Conservation (phyloP, 805 yeast species). For the Yarrowia alimentaria region DNA sequence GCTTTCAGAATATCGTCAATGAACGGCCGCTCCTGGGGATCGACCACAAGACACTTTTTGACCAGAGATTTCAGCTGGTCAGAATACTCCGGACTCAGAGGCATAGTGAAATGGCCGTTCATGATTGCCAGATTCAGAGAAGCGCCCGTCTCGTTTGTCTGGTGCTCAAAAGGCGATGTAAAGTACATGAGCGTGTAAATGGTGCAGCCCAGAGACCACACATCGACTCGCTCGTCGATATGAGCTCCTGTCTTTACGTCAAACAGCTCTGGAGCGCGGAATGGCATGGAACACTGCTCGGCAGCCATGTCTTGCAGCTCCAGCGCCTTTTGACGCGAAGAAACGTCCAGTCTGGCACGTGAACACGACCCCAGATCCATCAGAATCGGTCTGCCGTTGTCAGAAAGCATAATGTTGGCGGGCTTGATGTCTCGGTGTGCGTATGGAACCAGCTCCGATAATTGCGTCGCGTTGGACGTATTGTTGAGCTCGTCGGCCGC, state of each 20-base stretch:
- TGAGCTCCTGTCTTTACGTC: slow-evolving; percentile 67
- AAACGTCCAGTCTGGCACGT: slow-evolving; percentile 55
- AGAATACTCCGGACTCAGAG: slow-evolving; percentile 53
- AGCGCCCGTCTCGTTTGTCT: slow-evolving; percentile 79
- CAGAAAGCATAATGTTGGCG: slow-evolving; percentile 77
- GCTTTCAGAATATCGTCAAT: slow-evolving; percentile 43
- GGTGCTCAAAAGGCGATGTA: slow-evolving; percentile 81
- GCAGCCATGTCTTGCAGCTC: slow-evolving; percentile 76
- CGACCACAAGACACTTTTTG: slow-evolving; percentile 57
- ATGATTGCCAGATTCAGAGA: slow-evolving; percentile 72
- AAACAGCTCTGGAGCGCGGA: slow-evolving; percentile 85
- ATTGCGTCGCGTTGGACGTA: slow-evolving; percentile 48
- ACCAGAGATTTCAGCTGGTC: slow-evolving; percentile 57
- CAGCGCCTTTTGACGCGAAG: slow-evolving; percentile 66
- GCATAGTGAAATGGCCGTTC: slow-evolving; percentile 62
- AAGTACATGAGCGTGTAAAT: slow-evolving; percentile 75
- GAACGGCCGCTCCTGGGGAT: slow-evolving; percentile 61
- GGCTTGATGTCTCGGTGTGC: slow-evolving; percentile 91
- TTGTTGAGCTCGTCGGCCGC: slow-evolving; percentile 37
- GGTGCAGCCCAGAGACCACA: slow-evolving; percentile 91
- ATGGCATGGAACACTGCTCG: slow-evolving; percentile 82
- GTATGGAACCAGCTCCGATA: slow-evolving; percentile 60
- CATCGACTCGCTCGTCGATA: slow-evolving; percentile 73
- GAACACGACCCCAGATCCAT: slow-evolving; percentile 83
- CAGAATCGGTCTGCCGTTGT: slow-evolving; percentile 72